Evolutionary conservation across 202 grass and related monocot species (phyloP).

Genomic region (Tripidium arundinaceum): DNA sequence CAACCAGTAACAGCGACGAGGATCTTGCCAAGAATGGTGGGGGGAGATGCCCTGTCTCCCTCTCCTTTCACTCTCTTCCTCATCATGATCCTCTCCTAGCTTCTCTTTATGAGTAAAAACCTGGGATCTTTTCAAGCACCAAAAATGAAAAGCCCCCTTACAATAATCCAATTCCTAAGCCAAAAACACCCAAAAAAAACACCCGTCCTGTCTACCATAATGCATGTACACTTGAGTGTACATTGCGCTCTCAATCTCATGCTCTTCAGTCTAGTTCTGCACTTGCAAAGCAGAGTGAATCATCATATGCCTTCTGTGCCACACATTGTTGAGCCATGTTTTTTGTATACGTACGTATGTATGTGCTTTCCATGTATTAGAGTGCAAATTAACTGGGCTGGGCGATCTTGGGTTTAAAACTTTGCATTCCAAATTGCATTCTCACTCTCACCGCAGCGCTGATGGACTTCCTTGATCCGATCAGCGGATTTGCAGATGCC

Average conservation of each 20-base stretch:
- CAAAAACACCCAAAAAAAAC: conserved; percentile 8
- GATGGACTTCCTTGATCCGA: conserved; percentile 74
- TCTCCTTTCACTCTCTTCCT: no score
- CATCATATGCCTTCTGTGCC: conserved; percentile 2
- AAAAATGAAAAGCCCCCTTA: conserved; percentile 57
- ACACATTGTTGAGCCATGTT: conserved; percentile 22
- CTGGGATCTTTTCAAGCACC: conserved; percentile 44
- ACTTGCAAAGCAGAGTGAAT: conserved; percentile 11
- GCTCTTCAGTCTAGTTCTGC: conserved; percentile 11
- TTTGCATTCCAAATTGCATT: conserved; percentile 55
- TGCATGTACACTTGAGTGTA: conserved; percentile 26
- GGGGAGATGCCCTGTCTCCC: conserved; percentile 60
- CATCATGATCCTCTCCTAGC: no score
- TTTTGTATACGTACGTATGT: conserved; percentile 15
- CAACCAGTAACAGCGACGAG: conserved; percentile 29
- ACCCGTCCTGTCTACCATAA: neutral
- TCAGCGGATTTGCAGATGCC: conserved; percentile 87
- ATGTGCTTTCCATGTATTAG: neutral
- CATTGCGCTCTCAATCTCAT: neutral
- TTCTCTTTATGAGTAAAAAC: no score
- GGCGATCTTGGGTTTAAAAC: conserved; percentile 26
- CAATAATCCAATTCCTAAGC: conserved; percentile 31
- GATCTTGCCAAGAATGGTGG: conserved; percentile 48
- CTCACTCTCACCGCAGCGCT: conserved; percentile 56
- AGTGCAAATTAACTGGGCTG: no score